These are phyloP conservation scores for Mercurialis annua DNA, from an alignment of 345 rosid species.

Conservation along the genomic window DNA sequence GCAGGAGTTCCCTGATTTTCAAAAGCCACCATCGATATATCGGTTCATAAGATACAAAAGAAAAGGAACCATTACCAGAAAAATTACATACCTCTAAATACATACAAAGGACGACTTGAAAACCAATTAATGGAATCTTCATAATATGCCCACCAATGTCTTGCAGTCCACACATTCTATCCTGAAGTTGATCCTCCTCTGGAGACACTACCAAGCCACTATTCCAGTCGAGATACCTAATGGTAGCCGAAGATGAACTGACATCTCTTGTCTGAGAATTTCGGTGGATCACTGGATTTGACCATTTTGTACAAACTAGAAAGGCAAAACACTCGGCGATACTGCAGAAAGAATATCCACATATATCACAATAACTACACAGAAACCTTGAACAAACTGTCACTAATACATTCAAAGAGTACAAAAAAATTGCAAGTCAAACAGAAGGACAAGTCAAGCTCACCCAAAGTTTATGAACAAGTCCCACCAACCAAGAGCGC, in stretches of 20 bases:
- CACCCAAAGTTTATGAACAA: conserved; percentile 90
- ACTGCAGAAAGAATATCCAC: conserved; percentile 42
- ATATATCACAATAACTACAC: conserved; percentile 22
- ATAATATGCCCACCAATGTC: conserved; percentile 94
- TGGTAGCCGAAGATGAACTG: conserved; percentile 54
- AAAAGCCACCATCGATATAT: conserved; percentile 25
- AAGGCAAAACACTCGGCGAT: conserved; percentile 95
- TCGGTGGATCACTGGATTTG: conserved; percentile 86
- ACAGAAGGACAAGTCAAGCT: conserved; percentile 15
- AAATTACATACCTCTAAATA: conserved; percentile 62
- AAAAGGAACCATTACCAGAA: conserved; percentile 14
- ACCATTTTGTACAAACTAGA: conserved; percentile 95
- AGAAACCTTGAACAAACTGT: conserved; percentile 12
- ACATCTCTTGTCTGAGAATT: conserved; percentile 44
- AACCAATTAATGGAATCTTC: conserved; percentile 81
- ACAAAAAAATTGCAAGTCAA: neutral
- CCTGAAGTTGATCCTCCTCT: conserved; percentile 58
- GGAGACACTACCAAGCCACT: conserved; percentile 69
- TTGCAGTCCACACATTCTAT: conserved; percentile 67
- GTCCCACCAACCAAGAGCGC: conserved; percentile 98
- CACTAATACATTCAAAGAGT: neutral
- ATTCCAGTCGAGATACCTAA: conserved; percentile 89
- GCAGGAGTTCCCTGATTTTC: conserved; percentile 82
- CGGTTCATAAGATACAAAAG: conserved; percentile 22
- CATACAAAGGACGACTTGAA: conserved; percentile 92